Evolutionary conservation across 2,329 filamentous ascomycete genomes (phyloP), one percentile per base, ranked within the genome.

Genomic region (Botrytis tulipae): DNA sequence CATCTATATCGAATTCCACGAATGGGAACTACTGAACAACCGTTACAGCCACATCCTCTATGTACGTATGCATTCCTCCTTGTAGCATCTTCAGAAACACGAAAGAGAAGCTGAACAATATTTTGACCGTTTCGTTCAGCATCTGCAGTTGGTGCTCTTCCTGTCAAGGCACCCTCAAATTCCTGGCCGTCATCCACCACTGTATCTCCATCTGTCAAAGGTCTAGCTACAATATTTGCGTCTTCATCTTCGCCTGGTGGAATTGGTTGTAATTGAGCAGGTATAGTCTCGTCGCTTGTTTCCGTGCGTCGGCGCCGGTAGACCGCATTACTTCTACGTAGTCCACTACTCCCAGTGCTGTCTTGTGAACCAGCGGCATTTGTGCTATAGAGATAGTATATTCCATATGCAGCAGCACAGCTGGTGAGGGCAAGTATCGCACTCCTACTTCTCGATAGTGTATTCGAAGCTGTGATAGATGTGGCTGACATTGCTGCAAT

Each of bases 1-100:
- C 96, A 99, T 74, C 95, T 92, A 84, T 97, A 99, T 73, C 96
- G 90, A 75, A 97, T 92, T 25, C 96, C 96, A 70, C 93, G 91
- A 75, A 99, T 98, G 12, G 96, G 95, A 68, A 93, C 90, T 79
- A 92, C 90, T 72, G 93, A 93, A 79, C 96, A 99, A 68, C 90
- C 90, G 82, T 98, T 97, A 81, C 96, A 99, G 54, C 92, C 92
- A 75, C 97, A 97, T 20, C 96, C 95, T 20, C 95, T 89, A 82
- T 99, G 96, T 35, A 98, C 92, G 80, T 96, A 97, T 32, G 94
- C 93, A 80, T 96, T 95, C 70, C 93, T 88, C 73, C 91, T 89
- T 1, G 95, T 94, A 80, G 97, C 95, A 77, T 98, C 94, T 82
- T 98, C 95, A 0, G 95, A 97, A 65, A 98, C 97, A 74, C 95